These are phyloP conservation scores for Anisodus acutangulus DNA, from an alignment of 257 asterid species.

Conservation along the genomic window DNA sequence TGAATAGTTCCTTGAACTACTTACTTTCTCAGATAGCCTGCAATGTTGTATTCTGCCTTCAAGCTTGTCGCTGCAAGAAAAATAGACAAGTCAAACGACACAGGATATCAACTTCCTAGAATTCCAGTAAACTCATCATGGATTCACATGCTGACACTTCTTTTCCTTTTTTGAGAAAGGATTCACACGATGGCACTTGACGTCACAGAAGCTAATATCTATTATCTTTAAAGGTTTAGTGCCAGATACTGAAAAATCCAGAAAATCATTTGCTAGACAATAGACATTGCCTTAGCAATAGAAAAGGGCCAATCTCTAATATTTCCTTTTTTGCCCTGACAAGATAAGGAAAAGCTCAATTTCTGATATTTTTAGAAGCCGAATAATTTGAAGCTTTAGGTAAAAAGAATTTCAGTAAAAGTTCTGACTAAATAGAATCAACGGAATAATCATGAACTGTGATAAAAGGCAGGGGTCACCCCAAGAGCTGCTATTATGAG, in stretches of 20 bases:
- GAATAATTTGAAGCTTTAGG: neutral
- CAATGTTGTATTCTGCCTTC: slow-evolving; percentile 87
- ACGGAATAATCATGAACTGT: neutral
- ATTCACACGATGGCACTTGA: neutral
- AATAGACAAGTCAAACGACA: neutral
- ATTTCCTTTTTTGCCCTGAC: neutral
- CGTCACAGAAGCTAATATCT: neutral
- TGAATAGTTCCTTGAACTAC: slow-evolving; percentile 31
- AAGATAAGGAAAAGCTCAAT: neutral
- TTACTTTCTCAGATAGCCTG: slow-evolving; percentile 89
- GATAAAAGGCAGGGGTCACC: neutral
- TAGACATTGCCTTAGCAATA: neutral
- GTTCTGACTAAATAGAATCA: neutral
- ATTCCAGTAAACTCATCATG: neutral
- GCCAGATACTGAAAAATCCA: neutral
- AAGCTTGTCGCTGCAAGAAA: slow-evolving; percentile 68
- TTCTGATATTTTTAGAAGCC: neutral
- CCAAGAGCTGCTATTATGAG: neutral
- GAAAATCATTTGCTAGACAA: neutral
- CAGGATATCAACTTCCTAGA: neutral
- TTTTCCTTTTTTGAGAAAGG: too few relatives aligned
- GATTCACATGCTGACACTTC: neutral
- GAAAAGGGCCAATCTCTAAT: neutral
- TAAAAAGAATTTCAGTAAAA: neutral
- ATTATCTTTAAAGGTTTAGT: neutral